Evolutionary conservation across 345 rosid species (phyloP).

Genomic region (Rhodamnia rubescens): DNA sequence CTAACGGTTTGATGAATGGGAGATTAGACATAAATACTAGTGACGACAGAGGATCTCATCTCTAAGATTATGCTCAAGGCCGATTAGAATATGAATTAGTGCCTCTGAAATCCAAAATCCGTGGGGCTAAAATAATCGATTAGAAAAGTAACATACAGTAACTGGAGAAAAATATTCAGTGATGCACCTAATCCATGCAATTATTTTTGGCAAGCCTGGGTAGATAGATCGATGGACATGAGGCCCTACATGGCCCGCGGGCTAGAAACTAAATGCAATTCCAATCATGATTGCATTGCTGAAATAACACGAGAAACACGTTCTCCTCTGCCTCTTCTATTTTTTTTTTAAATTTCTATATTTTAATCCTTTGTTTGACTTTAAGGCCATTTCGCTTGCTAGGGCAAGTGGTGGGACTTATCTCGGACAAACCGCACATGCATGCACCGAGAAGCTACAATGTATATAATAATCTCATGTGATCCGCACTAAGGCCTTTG

Average conservation of each 20-base stretch:
- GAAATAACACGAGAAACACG: background rate
- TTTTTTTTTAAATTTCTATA: background rate
- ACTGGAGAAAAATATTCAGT: background rate
- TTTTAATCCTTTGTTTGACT: background rate
- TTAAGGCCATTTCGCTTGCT: background rate
- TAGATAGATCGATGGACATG: background rate
- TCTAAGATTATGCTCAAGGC: no score
- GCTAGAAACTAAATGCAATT: background rate
- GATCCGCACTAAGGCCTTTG: no score
- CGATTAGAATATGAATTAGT: no score
- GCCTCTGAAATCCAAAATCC: no score
- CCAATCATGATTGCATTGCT: background rate
- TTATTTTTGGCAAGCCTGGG: background rate
- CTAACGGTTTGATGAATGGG: background rate
- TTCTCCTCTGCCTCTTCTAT: background rate
- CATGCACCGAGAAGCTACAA: background rate
- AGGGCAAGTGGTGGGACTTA: background rate
- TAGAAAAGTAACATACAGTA: background rate
- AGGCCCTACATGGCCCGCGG: background rate
- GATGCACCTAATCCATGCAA: background rate
- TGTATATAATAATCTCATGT: background rate
- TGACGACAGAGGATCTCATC: no score
- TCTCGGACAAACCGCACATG: background rate
- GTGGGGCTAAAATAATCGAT: background rate
- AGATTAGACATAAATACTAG: rapidly evolving